Evolutionary conservation across 495 filamentous ascomycete species (phyloP), one percentile per base, ranked within the genome.

Genomic region (Penicillium silybi): DNA sequence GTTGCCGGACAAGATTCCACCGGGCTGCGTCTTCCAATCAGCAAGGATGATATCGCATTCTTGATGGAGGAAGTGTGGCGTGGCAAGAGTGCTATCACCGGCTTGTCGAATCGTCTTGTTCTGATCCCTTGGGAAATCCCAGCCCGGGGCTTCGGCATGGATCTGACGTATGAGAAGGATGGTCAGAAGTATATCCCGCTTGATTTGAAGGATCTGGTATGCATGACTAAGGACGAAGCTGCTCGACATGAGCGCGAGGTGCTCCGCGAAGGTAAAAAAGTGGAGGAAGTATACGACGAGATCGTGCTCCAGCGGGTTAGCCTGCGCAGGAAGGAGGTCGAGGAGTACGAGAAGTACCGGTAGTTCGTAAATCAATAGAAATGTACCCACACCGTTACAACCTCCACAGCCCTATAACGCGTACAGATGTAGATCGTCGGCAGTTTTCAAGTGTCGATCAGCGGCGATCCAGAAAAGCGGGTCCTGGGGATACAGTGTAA

Each of bases 191-290:
- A 78, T 22, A 76, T 84, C 6, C 79, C 77, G 17, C 51, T 95
- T 8, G 64, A 75, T 41, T 63, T 91, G 48, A 77, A 77, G 20
- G 85, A 96, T 25, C 66, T 99, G 29, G 93, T 97, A 4, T 88
- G 88, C 58, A 90, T 99, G 90, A 97, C 95, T 7, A 97, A 93
- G 68, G 92, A 97, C 52, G 93, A 97, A 65, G 86, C 84, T n/a
- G 72, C 78, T 10, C 75, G 76, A 46, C 93, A 98, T 63, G 88
- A 92, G 62, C 84, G 82, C 54, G 81, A 89, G 61, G 81, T 96
- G 15, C 66, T 97, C n/a, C 82, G 77, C 54, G 89, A 78, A 1
- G 76, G 72, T 5, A 88, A 85, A 75, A 73, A 44, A 13, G 77
- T 77, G 9, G 85, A 89, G 62, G 85, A 92, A 7, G 41, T 96